Percentiles rank a stretch among this genome's conserved stretches.
These are phyloP conservation scores for Vaccinium vitisidaea DNA, from an alignment of 148 eudicot genomes.

Conservation along the genomic window DNA sequence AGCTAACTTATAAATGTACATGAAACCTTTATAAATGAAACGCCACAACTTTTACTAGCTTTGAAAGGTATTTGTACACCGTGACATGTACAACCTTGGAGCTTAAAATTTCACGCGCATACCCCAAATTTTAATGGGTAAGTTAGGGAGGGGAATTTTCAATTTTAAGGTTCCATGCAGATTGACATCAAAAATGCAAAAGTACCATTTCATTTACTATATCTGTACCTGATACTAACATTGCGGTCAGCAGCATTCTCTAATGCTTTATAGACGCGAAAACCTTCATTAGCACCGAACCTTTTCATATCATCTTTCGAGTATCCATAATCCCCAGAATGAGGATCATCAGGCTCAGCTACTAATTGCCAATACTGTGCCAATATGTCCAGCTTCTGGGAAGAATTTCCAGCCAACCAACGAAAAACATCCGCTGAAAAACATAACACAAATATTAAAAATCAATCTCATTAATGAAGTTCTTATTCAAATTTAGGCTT, in stretches of 20 bases:
- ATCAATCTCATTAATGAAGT: not conserved
- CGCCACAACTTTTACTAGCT: not conserved
- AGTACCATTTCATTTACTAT: not conserved
- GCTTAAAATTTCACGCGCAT: not conserved
- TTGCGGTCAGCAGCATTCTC: slow-evolving; percentile 81
- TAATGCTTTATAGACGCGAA: slow-evolving; percentile 55
- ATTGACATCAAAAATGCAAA: not conserved
- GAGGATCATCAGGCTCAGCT: slow-evolving; percentile 65
- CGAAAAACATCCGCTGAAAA: slow-evolving; percentile 72
- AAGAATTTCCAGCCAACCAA: slow-evolving; percentile 91
- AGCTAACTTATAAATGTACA: not conserved
- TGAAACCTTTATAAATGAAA: not conserved
- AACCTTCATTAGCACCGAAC: slow-evolving; percentile 77
- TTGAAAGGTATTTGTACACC: not conserved
- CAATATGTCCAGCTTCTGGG: slow-evolving; percentile 64
- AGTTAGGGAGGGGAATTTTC: not conserved
- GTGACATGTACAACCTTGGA: not conserved
- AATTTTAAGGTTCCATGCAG: not conserved
- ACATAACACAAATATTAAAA: not conserved
- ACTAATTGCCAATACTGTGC: slow-evolving; percentile 90
- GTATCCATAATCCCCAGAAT: slow-evolving; percentile 88
- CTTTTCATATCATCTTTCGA: slow-evolving; percentile 62
- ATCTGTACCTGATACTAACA: slow-evolving; percentile 55
- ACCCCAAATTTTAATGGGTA: not conserved
- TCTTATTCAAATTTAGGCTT: not conserved